Percentiles rank a stretch among this genome's conserved stretches.
Conservation (phyloP, 2,329 filamentous ascomycete genomes). For the Pyricularia pennisetigena region DNA sequence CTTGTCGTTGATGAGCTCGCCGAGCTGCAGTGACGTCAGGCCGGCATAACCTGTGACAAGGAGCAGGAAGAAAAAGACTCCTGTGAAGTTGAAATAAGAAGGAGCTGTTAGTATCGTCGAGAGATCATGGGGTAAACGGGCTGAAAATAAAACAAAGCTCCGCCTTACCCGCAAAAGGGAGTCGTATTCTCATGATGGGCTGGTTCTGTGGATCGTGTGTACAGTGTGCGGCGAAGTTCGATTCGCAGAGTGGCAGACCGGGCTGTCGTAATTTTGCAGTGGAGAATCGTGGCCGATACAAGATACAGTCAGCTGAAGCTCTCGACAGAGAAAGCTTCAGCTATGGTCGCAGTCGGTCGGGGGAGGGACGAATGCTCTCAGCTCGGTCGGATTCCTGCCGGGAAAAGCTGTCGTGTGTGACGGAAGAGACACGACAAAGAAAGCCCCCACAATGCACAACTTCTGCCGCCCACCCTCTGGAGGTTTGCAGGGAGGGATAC, state of each 20-base stretch:
- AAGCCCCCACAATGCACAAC: neutral
- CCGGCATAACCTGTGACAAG: constrained; percentile 71
- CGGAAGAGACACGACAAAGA: neutral
- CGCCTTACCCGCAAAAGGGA: constrained; percentile 72
- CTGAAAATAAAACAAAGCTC: neutral
- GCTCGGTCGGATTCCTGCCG: neutral
- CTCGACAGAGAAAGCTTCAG: neutral
- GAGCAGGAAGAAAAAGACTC: constrained; percentile 59
- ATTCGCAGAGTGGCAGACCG: neutral
- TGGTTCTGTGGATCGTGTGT: neutral
- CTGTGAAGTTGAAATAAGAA: constrained; percentile 27
- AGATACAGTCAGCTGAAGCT: neutral
- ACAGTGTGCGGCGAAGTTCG: neutral
- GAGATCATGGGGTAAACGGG: neutral
- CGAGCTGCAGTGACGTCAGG: constrained; percentile 54
- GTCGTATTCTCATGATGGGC: constrained; percentile 66
- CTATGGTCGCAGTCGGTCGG: neutral
- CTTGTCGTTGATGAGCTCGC: constrained; percentile 71
- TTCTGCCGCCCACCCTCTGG: neutral
- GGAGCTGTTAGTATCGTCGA: neutral
- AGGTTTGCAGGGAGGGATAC: neutral
- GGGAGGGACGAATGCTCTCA: neutral
- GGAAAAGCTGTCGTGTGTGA: neutral
- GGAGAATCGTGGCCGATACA: neutral
- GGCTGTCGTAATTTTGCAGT: neutral